Conservation (phyloP, 164 flowering plant species). For the Magnolia sinica region DNA sequence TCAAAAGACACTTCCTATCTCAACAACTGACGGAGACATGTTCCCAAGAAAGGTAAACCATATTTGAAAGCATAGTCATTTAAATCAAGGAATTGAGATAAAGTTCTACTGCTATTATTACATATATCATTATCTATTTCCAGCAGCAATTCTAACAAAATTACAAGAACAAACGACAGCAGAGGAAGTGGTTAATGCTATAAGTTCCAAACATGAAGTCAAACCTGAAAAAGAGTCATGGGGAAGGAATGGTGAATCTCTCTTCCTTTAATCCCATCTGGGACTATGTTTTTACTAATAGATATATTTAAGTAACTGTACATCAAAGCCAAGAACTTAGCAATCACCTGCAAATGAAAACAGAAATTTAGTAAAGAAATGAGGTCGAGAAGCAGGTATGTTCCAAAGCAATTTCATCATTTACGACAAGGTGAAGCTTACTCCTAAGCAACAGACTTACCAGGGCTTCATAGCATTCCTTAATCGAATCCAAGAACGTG, state of each 20-base stretch:
- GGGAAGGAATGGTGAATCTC: constrained; percentile 92
- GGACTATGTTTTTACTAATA: constrained; percentile 72
- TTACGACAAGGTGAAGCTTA: not conserved
- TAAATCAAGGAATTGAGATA: not conserved
- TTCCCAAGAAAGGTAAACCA: no score
- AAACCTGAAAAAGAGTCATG: constrained; percentile 89
- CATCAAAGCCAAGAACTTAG: constrained; percentile 89
- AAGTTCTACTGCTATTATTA: not conserved
- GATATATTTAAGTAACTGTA: constrained; percentile 89
- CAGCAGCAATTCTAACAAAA: not conserved
- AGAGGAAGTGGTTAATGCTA: not conserved
- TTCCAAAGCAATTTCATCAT: not conserved
- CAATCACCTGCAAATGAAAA: constrained; percentile 66
- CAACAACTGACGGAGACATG: no score
- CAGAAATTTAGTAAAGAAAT: constrained; percentile 1
- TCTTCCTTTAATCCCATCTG: constrained; percentile 92
- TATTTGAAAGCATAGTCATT: no score
- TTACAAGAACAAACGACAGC: not conserved
- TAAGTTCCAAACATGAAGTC: not conserved
- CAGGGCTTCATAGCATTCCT: constrained; percentile 94
- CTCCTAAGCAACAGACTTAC: constrained; percentile 33
- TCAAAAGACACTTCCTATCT: no score
- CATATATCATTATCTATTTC: not conserved
- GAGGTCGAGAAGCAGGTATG: not conserved
- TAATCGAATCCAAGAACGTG: constrained; percentile 74